Evolutionary conservation across 2,329 filamentous ascomycete genomes (phyloP).

Genomic region (Trichoderma sp.): DNA sequence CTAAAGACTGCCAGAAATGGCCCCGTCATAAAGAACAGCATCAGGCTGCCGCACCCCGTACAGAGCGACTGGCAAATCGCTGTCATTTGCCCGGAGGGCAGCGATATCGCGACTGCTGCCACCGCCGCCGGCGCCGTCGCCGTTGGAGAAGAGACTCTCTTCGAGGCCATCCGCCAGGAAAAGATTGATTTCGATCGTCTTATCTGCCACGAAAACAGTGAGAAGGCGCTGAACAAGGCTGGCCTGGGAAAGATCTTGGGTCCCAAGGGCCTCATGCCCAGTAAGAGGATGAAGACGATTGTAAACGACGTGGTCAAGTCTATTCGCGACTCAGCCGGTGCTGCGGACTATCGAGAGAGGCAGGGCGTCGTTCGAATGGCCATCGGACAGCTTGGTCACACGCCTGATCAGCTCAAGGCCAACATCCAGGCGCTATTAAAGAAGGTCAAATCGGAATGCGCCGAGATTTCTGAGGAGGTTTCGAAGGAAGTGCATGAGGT

Average conservation of each 20-base stretch:
- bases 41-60: slow-evolving; percentile 85
- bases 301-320: slow-evolving; percentile 72
- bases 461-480: slow-evolving; percentile 58
- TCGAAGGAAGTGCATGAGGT: slow-evolving; percentile 53
- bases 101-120: slow-evolving; percentile 70
- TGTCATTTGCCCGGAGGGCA: slow-evolving; percentile 84
- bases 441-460: slow-evolving; percentile 74
- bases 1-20: slow-evolving; percentile 82
- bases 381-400: slow-evolving; percentile 87
- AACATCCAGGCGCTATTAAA: slow-evolving; percentile 79
- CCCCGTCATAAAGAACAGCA: slow-evolving; percentile 78
- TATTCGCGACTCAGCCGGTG: slow-evolving; percentile 79
- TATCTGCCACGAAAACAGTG: slow-evolving; percentile 77
- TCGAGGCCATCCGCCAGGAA: slow-evolving; percentile 70
- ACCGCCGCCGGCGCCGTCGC: slow-evolving; percentile 73
- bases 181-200: slow-evolving; percentile 84
- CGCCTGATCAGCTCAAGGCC: slow-evolving; percentile 76
- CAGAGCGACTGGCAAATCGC: slow-evolving; percentile 85
- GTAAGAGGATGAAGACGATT: slow-evolving; percentile 80
- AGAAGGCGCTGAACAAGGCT: slow-evolving; percentile 77
- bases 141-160: slow-evolving; percentile 82
- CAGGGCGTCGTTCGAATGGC: slow-evolving; percentile 81
- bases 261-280: slow-evolving; percentile 90
- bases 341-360: slow-evolving; percentile 81
- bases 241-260: slow-evolving; percentile 77